Base-by-base conservation (phyloP, 2,329 filamentous ascomycete species). In the Bipolaris bicolor region DNA sequence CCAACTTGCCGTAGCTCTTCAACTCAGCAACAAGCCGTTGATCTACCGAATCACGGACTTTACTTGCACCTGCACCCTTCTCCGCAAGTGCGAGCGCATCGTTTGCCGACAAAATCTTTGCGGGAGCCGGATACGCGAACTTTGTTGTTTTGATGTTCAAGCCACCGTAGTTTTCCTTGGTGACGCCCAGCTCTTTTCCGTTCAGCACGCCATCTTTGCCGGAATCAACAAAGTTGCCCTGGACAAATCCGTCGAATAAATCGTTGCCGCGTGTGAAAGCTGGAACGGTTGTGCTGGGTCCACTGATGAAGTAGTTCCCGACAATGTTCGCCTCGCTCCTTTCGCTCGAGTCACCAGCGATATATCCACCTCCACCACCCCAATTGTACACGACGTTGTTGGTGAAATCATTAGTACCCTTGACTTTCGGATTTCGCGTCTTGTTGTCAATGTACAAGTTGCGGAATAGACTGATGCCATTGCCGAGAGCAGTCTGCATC, bases 401-500 rank as follows among this genome's bases (percentile, higher is more conserved):
- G 41, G 75, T 76, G 56, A 84, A 85, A 62, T 85, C 82, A 22
- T 84, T 85, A 3, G 82, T 78, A 0, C 82, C 83, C 66, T 86
- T 86, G 47, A 84, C 82, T 58, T 84, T 84, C 1, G 83, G 83
- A 57, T 85, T 84, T 1, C 83, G 77, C 9, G 82, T 86, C 67
- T 86, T 84, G 61, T 83, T 85, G 59, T 84, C 82, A 52, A 84
- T 81, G 66, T 84, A 86, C 31, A 86, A 66, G 63, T 85, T 85
- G 3, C 83, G 76, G 68, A 84, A 84, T 4, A 83, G 75, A 15
- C 79, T 81, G 33, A 84, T 71, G 10, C 82, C 81, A 46, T 70
- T 69, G 7, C 79, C 79, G 22, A 81, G 73, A 37, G 65, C 60
- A 1, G 81, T 82, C 68, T 84, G 79, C 67, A 84, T 82, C 16